Evolutionary conservation across 352 stramenopile genomes (phyloP), one percentile per base, ranked within the genome.

Genomic region (Vaucheria bursata): DNA sequence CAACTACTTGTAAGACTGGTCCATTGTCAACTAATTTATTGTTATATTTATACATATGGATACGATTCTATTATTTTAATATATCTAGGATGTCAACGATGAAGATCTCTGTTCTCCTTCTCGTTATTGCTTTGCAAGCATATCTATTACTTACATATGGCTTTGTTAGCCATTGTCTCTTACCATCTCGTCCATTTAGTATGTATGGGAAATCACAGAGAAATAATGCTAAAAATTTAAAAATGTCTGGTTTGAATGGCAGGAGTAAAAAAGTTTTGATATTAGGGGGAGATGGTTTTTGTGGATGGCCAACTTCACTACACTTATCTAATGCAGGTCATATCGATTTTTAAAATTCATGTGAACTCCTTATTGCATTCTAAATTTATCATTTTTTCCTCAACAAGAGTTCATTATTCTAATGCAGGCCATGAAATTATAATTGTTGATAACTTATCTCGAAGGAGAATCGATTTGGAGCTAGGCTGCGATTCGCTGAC

Each of bases 401-500:
- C 67, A 25, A 29, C 32, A 0, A 5, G 7, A 32, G 36, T 53
- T 18, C 34, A 39, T 39, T 66, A 39, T 39, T 53, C 36, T 32
- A 75, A 5, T 25, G 5, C 75, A 83, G 79, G 77, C 53, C 82
- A 87, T 68, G 82, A 87, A 34, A 79, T 94, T 25, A 87, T 92
- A 6, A 89, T 94, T 79, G 88, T 91, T 0, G 90, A 94, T 80
- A 94, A 94, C 82, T 83, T 94, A 31, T 88, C 75, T 33, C 79
- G 90, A 77, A 84, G 90, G 78, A 92, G 91, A 74, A 93, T 94
- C 80, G 90, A 94, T 79, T 84, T 86, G 0, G 89, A 94, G 73
- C 81, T 94, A 35, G 90, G 90, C 65, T 92, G 88, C 83, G 87
- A 91, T 83, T 92, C 88, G 29, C 85, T 94, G 49, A 94, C 90